phyloP scores from a whole-genome alignment of 768 basidiomycete species.

The Pisolithus marmoratus region DNA sequence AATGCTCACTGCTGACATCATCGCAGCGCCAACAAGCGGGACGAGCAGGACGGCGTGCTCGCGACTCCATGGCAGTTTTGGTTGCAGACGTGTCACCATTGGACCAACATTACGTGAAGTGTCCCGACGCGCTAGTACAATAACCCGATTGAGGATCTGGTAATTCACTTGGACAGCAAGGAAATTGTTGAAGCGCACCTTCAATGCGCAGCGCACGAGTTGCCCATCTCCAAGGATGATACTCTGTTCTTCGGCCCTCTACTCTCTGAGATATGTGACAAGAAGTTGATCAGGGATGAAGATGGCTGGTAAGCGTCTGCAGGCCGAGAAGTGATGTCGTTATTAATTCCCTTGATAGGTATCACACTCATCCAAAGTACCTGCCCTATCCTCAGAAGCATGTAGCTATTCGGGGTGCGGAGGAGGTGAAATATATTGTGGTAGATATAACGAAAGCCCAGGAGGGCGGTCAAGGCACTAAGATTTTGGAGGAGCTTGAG shows the following conservation, averaged over 20 bases:
- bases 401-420: slow-evolving; percentile 68
- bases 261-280: slow-evolving; percentile 54
- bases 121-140: slow-evolving; percentile 71
- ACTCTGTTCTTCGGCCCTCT: slow-evolving; percentile 64
- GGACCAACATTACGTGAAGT: slow-evolving; percentile 67
- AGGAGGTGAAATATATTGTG: slow-evolving; percentile 75
- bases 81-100: slow-evolving; percentile 65
- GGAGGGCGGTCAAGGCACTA: slow-evolving; percentile 18
- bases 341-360: slow-evolving; percentile 42
- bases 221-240: slow-evolving; percentile 70
- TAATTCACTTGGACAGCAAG: slow-evolving; percentile 68
- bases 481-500: slow-evolving; percentile 77
- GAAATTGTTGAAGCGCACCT: slow-evolving; percentile 78
- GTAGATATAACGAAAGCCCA: slow-evolving; percentile 53
- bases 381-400: slow-evolving; percentile 70
- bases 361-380: slow-evolving; percentile 74
- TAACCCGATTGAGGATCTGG: slow-evolving; percentile 52
- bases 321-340: not conserved
- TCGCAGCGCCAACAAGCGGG: slow-evolving; percentile 82
- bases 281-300: slow-evolving; percentile 55
- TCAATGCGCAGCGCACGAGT: slow-evolving; percentile 84
- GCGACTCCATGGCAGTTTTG: slow-evolving; percentile 72
- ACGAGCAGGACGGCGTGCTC: slow-evolving; percentile 74
- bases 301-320: slow-evolving; percentile 66
- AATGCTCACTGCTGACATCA: not conserved